phyloP scores from a whole-genome alignment of 1,284 basidiomycete species.

The Cutaneotrichosporon sp. region DNA sequence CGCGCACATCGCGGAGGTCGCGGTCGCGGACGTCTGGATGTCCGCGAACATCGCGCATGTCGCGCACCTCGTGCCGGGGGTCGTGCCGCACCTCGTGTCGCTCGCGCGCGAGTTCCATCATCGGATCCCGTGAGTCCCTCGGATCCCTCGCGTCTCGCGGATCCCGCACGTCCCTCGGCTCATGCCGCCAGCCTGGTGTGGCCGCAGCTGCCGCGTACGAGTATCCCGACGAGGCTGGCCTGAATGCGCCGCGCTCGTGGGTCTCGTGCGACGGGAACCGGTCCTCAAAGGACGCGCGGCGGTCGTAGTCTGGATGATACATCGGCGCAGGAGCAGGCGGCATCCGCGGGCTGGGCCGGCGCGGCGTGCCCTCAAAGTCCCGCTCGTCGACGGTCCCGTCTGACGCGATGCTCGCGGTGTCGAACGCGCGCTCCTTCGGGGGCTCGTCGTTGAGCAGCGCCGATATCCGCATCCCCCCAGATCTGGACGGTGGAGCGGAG shows the following conservation, averaged over 20 bases:
- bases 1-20: background rate
- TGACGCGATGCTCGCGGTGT: conserved; percentile 32
- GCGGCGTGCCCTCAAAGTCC: conserved; percentile 21
- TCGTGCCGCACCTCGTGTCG: no score
- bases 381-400: conserved; percentile 43
- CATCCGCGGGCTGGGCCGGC: conserved; percentile 11
- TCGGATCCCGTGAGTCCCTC: no score
- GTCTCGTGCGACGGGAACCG: background rate
- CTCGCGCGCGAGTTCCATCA: no score
- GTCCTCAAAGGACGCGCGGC: conserved; percentile 6
- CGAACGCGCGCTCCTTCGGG: conserved; percentile 17
- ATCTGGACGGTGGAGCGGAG: conserved; percentile 18
- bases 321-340: background rate
- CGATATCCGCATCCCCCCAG: conserved; percentile 42
- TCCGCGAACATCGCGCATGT: conserved; percentile 4
- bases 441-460: conserved; percentile 42
- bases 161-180: background rate
- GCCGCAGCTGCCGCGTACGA: conserved; percentile 16
- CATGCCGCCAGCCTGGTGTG: background rate
- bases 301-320: conserved; percentile 9
- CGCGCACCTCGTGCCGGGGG: background rate
- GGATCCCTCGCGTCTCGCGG: no score
- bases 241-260: conserved; percentile 4
- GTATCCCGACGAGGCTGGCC: conserved; percentile 3
- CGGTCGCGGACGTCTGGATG: background rate